Evolutionary conservation across 2,329 filamentous ascomycete genomes (phyloP).

Genomic region (Trichoderma koningiopsis): DNA sequence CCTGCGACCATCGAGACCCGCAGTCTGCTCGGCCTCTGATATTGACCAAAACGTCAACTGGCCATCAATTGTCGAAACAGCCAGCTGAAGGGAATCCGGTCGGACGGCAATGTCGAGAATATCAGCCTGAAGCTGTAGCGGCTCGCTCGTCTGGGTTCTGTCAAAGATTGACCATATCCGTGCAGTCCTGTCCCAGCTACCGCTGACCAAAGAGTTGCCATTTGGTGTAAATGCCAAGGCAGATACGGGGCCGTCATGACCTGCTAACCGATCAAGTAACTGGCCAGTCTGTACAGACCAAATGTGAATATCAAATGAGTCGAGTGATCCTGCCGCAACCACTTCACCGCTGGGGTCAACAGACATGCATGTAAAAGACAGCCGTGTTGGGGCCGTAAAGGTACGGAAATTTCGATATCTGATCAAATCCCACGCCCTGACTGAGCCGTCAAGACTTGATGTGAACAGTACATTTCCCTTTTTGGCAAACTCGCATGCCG

Average conservation of each 20-base stretch:
- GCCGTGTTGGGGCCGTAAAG: slow-evolving; percentile 87
- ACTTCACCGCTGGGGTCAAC: slow-evolving; percentile 98
- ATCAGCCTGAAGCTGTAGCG: slow-evolving; percentile 87
- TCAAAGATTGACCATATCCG: slow-evolving; percentile 95
- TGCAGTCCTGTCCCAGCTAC: slow-evolving; percentile 95
- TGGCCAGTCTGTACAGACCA: slow-evolving; percentile 99
- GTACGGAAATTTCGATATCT: slow-evolving; percentile 96
- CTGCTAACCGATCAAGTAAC: slow-evolving; percentile 83
- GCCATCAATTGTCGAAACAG: slow-evolving; percentile 89
- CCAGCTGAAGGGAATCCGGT: slow-evolving; percentile 87
- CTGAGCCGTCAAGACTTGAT: slow-evolving; percentile 88
- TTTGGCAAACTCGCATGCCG: slow-evolving; percentile 91
- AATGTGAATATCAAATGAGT: slow-evolving; percentile 96
- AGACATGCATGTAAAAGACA: slow-evolving; percentile 91
- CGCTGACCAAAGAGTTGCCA: slow-evolving; percentile 80
- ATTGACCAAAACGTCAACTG: slow-evolving; percentile 95
- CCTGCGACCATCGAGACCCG: slow-evolving; percentile 83
- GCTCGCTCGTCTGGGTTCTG: slow-evolving; percentile 91
- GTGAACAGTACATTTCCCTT: slow-evolving; percentile 96
- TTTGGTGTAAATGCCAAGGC: slow-evolving; percentile 87
- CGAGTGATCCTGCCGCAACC: slow-evolving; percentile 89
- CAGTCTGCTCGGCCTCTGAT: slow-evolving; percentile 81
- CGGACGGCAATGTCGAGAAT: slow-evolving; percentile 84
- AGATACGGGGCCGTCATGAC: slow-evolving; percentile 92
- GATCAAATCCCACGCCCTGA: slow-evolving; percentile 94